phyloP scores from a whole-genome alignment of 1,139 yeast species.

The Pichia sp. region DNA sequence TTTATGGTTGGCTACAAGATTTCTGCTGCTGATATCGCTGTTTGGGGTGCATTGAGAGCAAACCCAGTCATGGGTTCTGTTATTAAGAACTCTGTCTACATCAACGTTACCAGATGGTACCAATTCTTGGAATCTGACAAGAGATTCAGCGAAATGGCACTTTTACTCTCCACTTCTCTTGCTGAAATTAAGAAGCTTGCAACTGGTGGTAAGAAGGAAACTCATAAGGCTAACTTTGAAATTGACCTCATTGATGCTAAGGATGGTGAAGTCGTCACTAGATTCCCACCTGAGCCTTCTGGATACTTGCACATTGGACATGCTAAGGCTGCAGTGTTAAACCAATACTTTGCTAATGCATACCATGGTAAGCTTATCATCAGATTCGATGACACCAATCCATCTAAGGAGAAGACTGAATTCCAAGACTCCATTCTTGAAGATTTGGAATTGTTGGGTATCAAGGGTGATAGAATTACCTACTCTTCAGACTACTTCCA shows the following conservation, averaged over 20 bases:
- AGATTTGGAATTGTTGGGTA: constrained; percentile 81
- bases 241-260: constrained; percentile 87
- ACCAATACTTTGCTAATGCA: constrained; percentile 90
- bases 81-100: constrained; percentile 74
- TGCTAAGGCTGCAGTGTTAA: constrained; percentile 93
- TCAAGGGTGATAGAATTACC: constrained; percentile 81
- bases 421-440: constrained; percentile 89
- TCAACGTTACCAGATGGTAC: constrained; percentile 93
- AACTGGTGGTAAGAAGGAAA: constrained; percentile 66
- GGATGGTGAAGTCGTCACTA: constrained; percentile 90
- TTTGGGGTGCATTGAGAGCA: constrained; percentile 92
- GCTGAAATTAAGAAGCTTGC: constrained; percentile 68
- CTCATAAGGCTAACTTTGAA: constrained; percentile 87
- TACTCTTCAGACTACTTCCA: constrained; percentile 92
- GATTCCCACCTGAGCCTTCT: constrained; percentile 91
- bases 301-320: constrained; percentile 97
- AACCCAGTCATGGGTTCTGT: constrained; percentile 90
- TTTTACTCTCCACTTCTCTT: constrained; percentile 57
- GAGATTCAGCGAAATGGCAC: constrained; percentile 65
- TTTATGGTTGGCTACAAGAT: constrained; percentile 61
- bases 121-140: constrained; percentile 60
- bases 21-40: constrained; percentile 74
- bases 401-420: constrained; percentile 88
- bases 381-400: constrained; percentile 96
- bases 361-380: constrained; percentile 92